These are phyloP conservation scores for Paecilomyces formosus DNA, from an alignment of 2,329 filamentous ascomycete species.

Conservation along the genomic window DNA sequence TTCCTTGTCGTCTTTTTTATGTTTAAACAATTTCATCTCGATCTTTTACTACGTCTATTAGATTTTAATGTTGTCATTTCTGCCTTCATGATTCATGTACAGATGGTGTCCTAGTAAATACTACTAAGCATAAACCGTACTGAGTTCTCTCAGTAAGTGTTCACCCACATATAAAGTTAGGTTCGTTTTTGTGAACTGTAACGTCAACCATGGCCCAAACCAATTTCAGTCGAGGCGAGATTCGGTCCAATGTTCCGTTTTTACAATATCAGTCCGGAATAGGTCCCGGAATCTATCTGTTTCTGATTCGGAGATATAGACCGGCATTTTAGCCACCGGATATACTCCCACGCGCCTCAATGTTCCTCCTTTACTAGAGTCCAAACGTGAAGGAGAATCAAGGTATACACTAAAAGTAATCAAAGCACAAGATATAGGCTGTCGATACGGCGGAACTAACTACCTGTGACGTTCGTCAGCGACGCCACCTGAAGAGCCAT, in stretches of 20 bases:
- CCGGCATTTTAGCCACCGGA: neutral
- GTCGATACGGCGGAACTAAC: neutral
- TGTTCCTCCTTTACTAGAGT: neutral
- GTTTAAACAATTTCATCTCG: too few species aligned
- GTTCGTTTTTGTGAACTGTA: too few species aligned
- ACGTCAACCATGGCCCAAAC: too few species aligned
- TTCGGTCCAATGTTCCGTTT: neutral
- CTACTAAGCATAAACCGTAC: too few species aligned
- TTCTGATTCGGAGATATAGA: neutral
- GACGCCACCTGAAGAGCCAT: neutral
- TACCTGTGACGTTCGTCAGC: neutral
- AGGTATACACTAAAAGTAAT: neutral
- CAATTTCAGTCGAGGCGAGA: neutral
- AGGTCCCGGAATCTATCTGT: neutral
- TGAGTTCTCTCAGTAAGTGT: too few species aligned
- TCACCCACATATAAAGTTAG: too few species aligned
- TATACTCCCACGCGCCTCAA: neutral
- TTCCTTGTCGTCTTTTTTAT: too few species aligned
- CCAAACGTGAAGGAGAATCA: neutral
- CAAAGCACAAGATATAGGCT: neutral
- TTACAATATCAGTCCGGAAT: neutral
- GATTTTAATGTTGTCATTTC: too few species aligned
- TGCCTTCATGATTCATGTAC: too few species aligned
- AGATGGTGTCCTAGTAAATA: too few species aligned
- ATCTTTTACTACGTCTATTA: too few species aligned